Evolutionary conservation across 768 basidiomycete genomes (phyloP).

Genomic region (Goffeauzyma gilvescens): DNA sequence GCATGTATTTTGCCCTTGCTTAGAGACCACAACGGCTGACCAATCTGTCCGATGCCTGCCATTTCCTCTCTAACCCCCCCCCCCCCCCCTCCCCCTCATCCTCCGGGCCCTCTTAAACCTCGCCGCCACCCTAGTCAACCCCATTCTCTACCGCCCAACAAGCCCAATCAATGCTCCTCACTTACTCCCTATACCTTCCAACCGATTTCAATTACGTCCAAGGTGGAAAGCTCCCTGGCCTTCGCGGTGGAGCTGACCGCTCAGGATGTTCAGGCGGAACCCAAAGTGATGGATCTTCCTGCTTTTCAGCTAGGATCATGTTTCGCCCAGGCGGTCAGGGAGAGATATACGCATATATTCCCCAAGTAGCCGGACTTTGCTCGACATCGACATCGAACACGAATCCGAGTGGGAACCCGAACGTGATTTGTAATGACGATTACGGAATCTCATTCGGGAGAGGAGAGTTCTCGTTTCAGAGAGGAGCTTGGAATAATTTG

Average conservation of each 20-base stretch:
- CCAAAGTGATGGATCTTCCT: conserved; percentile 41
- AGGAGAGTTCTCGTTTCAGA: conserved; percentile 25
- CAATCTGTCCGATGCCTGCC: too few species aligned
- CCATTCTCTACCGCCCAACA: background rate
- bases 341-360: conserved; percentile 76
- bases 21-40: too few species aligned
- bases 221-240: conserved; percentile 67
- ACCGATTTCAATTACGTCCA: conserved; percentile 54
- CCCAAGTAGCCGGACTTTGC: conserved; percentile 41
- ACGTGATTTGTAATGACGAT: conserved; percentile 37
- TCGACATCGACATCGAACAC: too few species aligned
- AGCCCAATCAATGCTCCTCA: conserved; percentile 1
- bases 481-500: conserved; percentile 44
- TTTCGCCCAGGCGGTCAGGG: conserved; percentile 44
- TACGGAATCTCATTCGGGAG: conserved; percentile 28
- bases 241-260: conserved; percentile 37
- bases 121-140: too few species aligned
- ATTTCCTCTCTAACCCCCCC: too few species aligned
- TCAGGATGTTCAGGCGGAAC: conserved; percentile 28
- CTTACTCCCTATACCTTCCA: conserved; percentile 62
- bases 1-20: background rate
- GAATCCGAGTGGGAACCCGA: too few species aligned
- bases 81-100: too few species aligned
- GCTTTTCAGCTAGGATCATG: conserved; percentile 75
- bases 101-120: too few species aligned